phyloP scores from a whole-genome alignment of 2,329 filamentous ascomycete genomes.

The Paecilomyces sp. region DNA sequence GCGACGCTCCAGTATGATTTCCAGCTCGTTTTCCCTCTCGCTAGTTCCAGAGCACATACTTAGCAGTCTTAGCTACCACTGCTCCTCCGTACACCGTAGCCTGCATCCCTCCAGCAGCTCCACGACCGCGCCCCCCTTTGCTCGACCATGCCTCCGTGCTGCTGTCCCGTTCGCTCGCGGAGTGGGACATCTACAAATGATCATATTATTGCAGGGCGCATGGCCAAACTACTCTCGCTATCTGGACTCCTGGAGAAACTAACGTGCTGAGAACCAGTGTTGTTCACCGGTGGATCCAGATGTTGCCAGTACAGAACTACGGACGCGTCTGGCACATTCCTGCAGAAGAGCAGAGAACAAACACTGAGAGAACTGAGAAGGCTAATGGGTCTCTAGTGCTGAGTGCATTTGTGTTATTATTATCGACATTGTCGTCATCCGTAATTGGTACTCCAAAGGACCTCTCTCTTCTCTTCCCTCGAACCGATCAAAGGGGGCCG shows the following conservation, averaged over 20 bases:
- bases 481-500: not conserved
- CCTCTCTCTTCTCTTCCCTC: not conserved
- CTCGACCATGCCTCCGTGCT: not conserved
- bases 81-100: not conserved
- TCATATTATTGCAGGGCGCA: not conserved
- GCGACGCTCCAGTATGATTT: not conserved
- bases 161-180: not conserved
- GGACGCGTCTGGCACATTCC: not conserved
- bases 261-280: not conserved
- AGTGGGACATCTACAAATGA: not conserved
- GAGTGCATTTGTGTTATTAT: not conserved
- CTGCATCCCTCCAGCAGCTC: not conserved
- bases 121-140: not conserved
- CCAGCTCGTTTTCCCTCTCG: not conserved
- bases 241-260: not conserved
- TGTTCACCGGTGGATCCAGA: not conserved
- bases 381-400: not conserved
- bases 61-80: not conserved
- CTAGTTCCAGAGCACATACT: not conserved
- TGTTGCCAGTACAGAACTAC: not conserved
- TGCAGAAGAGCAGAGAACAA: not conserved
- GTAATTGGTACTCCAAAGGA: not conserved
- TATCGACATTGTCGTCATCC: not conserved
- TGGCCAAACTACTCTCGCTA: not conserved
- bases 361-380: not conserved